phyloP scores from a whole-genome alignment of 1,139 yeast species.

The Geotrichum fermentans region DNA sequence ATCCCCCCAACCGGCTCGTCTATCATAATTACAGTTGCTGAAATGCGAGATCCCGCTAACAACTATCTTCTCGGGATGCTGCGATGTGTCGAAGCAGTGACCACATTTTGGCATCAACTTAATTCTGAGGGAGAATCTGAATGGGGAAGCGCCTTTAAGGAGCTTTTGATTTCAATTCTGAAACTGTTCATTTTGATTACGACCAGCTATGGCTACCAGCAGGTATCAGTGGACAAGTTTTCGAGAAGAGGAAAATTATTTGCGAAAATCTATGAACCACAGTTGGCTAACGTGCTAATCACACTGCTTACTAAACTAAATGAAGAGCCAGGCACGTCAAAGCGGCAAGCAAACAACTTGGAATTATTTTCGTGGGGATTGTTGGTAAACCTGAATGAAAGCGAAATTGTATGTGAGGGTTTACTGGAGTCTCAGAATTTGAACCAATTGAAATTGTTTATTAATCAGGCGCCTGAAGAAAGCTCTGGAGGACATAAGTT shows the following conservation, averaged over 20 bases:
- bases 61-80: constrained; percentile 8
- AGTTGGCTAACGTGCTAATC: constrained; percentile 14
- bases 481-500: constrained; percentile 7
- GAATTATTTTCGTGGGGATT: constrained; percentile 25
- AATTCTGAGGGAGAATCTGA: not conserved
- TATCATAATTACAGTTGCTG: constrained; percentile 9
- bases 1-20: constrained; percentile 1
- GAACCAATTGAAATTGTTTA: not conserved
- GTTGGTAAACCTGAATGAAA: constrained; percentile 24
- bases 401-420: constrained; percentile 12
- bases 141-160: constrained; percentile 8
- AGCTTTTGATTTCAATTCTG: constrained; percentile 12
- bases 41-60: constrained; percentile 6
- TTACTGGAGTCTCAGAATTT: constrained; percentile 4
- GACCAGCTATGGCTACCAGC: constrained; percentile 17
- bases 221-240: constrained; percentile 4
- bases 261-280: constrained; percentile 10
- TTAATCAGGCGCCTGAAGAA: not conserved
- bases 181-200: constrained; percentile 24
- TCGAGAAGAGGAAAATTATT: constrained; percentile 15
- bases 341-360: constrained; percentile 8
- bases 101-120: constrained; percentile 4
- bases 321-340: not conserved
- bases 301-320: constrained; percentile 4
- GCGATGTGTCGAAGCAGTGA: not conserved